These are phyloP conservation scores for Plasmodium ovale DNA, from an alignment of 169 alveolate species.

Conservation along the genomic window DNA sequence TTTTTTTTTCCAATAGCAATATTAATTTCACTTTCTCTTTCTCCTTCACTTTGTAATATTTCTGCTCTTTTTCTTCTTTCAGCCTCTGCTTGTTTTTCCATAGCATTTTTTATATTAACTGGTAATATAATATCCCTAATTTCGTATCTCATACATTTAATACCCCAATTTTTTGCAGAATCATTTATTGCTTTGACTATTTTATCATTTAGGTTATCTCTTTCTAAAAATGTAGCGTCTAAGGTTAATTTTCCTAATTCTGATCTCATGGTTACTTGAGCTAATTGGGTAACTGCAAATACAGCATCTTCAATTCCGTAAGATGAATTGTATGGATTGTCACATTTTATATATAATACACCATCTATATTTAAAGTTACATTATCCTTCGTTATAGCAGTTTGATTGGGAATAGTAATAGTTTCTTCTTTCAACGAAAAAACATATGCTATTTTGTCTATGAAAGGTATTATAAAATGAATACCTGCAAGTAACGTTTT, in stretches of 20 bases:
- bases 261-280: conserved; percentile 97
- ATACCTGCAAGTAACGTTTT: conserved; percentile 93
- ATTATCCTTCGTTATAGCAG: conserved; percentile 96
- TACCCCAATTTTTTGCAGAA: conserved; percentile 96
- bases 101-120: conserved; percentile 91
- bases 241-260: conserved; percentile 96
- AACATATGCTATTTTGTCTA: conserved; percentile 92
- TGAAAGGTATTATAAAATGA: conserved; percentile 92
- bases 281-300: conserved; percentile 94
- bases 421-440: conserved; percentile 95
- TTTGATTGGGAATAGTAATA: conserved; percentile 92
- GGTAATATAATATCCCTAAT: conserved; percentile 96
- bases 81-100: conserved; percentile 96
- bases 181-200: conserved; percentile 93
- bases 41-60: conserved; percentile 94
- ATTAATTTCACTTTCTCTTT: conserved; percentile 92
- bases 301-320: conserved; percentile 96
- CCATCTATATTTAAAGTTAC: conserved; percentile 95
- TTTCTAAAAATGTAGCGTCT: conserved; percentile 95
- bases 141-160: conserved; percentile 94
- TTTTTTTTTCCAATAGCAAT: conserved; percentile 93
- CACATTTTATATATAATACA: conserved; percentile 93
- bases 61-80: conserved; percentile 95
- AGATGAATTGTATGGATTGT: conserved; percentile 91
- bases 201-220: conserved; percentile 92